Percentiles rank a stretch among this genome's conserved stretches.
Evolutionary conservation across 1,284 basidiomycete species (phyloP).

Genomic region (Marasmius fiardii): DNA sequence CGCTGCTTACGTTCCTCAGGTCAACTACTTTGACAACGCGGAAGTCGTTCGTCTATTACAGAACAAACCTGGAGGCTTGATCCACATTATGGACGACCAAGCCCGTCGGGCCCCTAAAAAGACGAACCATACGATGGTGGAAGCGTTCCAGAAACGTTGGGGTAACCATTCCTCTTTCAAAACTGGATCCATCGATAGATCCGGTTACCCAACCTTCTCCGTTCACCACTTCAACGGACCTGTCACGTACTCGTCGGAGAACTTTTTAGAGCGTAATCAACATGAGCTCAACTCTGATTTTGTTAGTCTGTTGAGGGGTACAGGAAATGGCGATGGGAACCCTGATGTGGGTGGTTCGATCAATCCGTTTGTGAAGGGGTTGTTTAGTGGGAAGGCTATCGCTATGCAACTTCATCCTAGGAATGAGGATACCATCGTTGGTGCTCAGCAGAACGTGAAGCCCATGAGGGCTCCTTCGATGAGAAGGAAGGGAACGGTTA

Average conservation of each 20-base stretch:
- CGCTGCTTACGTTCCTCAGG: slow-evolving; percentile 60
- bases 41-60: slow-evolving; percentile 88
- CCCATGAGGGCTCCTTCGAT: slow-evolving; percentile 92
- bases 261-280: slow-evolving; percentile 86
- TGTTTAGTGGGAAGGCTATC: slow-evolving; percentile 88
- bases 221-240: slow-evolving; percentile 91
- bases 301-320: slow-evolving; percentile 82
- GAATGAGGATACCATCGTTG: slow-evolving; percentile 92
- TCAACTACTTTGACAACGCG: slow-evolving; percentile 89
- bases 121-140: slow-evolving; percentile 92
- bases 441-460: slow-evolving; percentile 89
- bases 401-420: slow-evolving; percentile 88
- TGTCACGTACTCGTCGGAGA: slow-evolving; percentile 88
- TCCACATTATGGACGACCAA: slow-evolving; percentile 98
- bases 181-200: slow-evolving; percentile 69
- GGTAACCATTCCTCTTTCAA: slow-evolving; percentile 92
- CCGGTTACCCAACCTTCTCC: slow-evolving; percentile 85
- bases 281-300: slow-evolving; percentile 93
- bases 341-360: slow-evolving; percentile 51
- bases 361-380: slow-evolving; percentile 87
- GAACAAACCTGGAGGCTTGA: slow-evolving; percentile 85
- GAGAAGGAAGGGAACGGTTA: slow-evolving; percentile 70
- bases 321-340: slow-evolving; percentile 54
- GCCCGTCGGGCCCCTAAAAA: slow-evolving; percentile 84
- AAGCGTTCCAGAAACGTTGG: slow-evolving; percentile 93